Evolutionary conservation across 106 monocot genomes (phyloP), one percentile per base, ranked within the genome.

Genomic region (Platanthera guangdongensis): DNA sequence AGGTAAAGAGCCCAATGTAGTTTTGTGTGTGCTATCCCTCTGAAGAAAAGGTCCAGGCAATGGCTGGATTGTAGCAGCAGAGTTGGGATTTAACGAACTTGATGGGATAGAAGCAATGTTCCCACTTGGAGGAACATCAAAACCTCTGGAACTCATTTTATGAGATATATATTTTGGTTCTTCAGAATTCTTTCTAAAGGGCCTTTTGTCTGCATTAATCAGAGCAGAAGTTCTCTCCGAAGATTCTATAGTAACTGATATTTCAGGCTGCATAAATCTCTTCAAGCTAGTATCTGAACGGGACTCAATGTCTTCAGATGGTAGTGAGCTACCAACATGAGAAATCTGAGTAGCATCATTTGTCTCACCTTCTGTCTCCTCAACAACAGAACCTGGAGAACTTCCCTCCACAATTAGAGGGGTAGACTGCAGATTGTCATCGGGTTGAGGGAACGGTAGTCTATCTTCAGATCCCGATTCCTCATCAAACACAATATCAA

Each of bases 401-500:
- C 81, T 90, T 82, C 82, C 88, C 10, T 86, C 89, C 60, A 85
- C 52, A 28, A 89, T 67, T 15, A 88, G 81, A 68, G 89, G 76
- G 14, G 89, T 83, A 51, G 87, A 78, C 47, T 83, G 89, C 69
- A 97, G 80, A 83, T 79, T 88, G 25, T 90, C 94, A 76, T 99
- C 99, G 25, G 92, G 83, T 75, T 94, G 94, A 74, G 92, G 94
- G 78, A 99, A 99, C 52, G 88, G 88, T 6, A 91, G 60, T 67
- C 72, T 92, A 80, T 99, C 99, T 77, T 99, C 99, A 49, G 99
- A 92, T 73, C 90, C 99, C 50, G 89, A 85, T 74, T 99, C 97
- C 77, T 91, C 99, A 76, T 99, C 99, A 83, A 99, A 94, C 51
- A 94, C 88, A 39, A 99, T 99, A 69, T 99, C 80, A 39, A 99